These are phyloP conservation scores for Paraconiothyrium sp. DNA, from an alignment of 2,329 filamentous ascomycete species.

Conservation along the genomic window DNA sequence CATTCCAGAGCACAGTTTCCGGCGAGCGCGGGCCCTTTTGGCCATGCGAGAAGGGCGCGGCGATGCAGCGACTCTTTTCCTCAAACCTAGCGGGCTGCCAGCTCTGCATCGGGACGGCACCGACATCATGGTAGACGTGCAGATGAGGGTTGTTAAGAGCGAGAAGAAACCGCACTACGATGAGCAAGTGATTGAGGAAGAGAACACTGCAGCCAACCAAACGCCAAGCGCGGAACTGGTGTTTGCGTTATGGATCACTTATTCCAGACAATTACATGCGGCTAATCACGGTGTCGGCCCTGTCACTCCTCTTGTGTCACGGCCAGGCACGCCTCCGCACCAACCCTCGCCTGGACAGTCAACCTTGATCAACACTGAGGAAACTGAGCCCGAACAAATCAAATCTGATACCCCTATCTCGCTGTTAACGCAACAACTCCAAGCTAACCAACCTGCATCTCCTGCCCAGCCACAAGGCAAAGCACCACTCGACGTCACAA, in stretches of 20 bases:
- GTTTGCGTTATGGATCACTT: constrained; percentile 96
- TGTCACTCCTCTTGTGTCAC: constrained; percentile 71
- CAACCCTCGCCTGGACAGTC: constrained; percentile 82
- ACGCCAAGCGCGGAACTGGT: constrained; percentile 73
- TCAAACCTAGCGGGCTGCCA: constrained; percentile 83
- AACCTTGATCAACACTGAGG: constrained; percentile 48
- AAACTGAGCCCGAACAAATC: constrained; percentile 45
- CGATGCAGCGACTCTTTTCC: constrained; percentile 78
- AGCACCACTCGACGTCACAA: constrained; percentile 19
- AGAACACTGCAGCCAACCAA: constrained; percentile 56
- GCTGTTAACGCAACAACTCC: constrained; percentile 61
- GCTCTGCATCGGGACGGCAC: constrained; percentile 91
- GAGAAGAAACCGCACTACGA: constrained; percentile 64
- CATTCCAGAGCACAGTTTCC: constrained; percentile 94
- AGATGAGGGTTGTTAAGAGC: constrained; percentile 95
- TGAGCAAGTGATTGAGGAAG: constrained; percentile 72
- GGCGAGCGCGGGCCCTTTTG: constrained; percentile 84
- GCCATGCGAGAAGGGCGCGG: constrained; percentile 83
- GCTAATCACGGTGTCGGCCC: constrained; percentile 69
- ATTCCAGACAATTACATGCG: constrained; percentile 90
- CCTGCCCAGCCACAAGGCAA: constrained; percentile 49
- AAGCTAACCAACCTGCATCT: constrained; percentile 58
- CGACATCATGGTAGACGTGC: constrained; percentile 91
- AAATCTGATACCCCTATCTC: constrained; percentile 52
- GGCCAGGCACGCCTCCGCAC: constrained; percentile 74